Percentiles rank a stretch among this genome's conserved stretches.
phyloP scores from a whole-genome alignment of 805 yeast species.

The Starmerella potacharoeniae region DNA sequence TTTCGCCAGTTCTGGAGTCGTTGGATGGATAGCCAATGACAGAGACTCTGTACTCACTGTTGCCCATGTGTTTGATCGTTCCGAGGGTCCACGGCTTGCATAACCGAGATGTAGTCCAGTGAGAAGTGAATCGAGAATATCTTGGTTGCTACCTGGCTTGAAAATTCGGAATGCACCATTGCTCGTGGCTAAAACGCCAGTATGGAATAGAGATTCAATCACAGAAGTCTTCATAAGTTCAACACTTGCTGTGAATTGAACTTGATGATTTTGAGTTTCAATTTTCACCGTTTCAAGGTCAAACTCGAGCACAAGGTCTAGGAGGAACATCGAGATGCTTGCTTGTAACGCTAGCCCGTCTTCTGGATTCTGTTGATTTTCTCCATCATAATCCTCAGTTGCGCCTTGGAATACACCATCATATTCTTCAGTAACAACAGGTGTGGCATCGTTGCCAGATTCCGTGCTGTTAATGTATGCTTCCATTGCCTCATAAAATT shows the following conservation, averaged over 20 bases:
- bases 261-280: conserved; percentile 22
- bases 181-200: conserved; percentile 16
- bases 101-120: conserved; percentile 19
- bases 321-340: conserved; percentile 14
- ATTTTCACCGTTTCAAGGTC: conserved; percentile 14
- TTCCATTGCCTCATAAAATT: not conserved
- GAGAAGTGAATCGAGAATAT: conserved; percentile 20
- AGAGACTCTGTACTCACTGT: conserved; percentile 13
- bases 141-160: conserved; percentile 7
- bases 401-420: not conserved
- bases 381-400: not conserved
- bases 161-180: conserved; percentile 20
- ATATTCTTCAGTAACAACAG: not conserved
- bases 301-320: conserved; percentile 16
- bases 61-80: conserved; percentile 16
- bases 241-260: conserved; percentile 18
- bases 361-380: not conserved
- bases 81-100: conserved; percentile 8
- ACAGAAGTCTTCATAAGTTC: conserved; percentile 9
- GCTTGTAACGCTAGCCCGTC: conserved; percentile 10
- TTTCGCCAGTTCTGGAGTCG: conserved; percentile 7
- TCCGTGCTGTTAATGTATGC: not conserved
- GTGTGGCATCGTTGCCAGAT: not conserved
- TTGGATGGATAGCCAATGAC: conserved; percentile 16
- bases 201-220: conserved; percentile 13